Evolutionary conservation across 768 basidiomycete genomes (phyloP), one percentile per base, ranked within the genome.

Genomic region (Baorangia bicolor): DNA sequence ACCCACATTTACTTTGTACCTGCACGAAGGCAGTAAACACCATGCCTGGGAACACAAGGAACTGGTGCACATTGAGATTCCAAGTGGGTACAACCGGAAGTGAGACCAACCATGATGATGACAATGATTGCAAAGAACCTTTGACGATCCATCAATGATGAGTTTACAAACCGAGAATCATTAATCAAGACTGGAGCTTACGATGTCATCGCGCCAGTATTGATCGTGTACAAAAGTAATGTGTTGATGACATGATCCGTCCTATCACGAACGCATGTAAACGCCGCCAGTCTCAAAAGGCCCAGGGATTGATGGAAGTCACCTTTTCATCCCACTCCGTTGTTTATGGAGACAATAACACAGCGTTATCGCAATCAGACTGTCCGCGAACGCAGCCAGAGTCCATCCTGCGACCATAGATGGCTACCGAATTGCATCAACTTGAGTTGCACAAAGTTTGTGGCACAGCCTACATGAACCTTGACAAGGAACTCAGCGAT

Each of bases 221-320:
- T n/a, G 47, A 64, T 50, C 14, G 41, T 64, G 44, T 64, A 64
- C 25, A 64, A n/a, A 6, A 64, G 53, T 18, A 64, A 42, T 5
- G 35, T 53, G 13, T 64, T 58, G 47, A 64, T 54, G 23, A 64
- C 31, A 5, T 27, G 51, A n/a, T 64, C 53, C 16, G 59, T 64
- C 31, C 63, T 64, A 9, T n/a, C n/a, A n/a, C 13, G 35, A 38
- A n/a, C 5, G 7, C 27, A 30, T 38, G 35, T 33, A 12, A n/a
- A 25, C 21, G 12, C 10, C 13, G 16, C 10, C 13, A 12, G 23
- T 25, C 23, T 25, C 23, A 10, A 21, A 0, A 6, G 23, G 23
- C 10, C 30, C 30, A 30, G 30, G 14, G 4, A 20, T 3, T 1
- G 14, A 43, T 21, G 10, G 5, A 27, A 25, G 25, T 37, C 33